A percentile compares a stretch with the other conserved stretches of the same genome.
phyloP scores from a whole-genome alignment of 495 filamentous ascomycete species.

The Hypoxylon lienhwacheense region DNA sequence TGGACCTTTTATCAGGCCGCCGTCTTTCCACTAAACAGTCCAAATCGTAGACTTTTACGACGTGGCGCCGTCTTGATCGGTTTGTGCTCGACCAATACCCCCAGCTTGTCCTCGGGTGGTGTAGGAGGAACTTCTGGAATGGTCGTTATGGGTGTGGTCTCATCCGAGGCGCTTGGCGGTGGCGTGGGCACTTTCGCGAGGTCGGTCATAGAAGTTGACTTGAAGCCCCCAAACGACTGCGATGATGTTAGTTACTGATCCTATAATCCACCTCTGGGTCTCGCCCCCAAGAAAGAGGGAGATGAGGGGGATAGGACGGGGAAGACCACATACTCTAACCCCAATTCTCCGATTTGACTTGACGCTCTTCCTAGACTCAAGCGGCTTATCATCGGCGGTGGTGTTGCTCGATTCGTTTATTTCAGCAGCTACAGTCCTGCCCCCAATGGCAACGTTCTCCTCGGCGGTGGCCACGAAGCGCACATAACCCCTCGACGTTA shows the following conservation, averaged over 20 bases:
- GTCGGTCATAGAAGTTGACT: constrained; percentile 31
- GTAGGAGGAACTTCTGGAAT: constrained; percentile 40
- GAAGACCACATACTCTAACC: constrained; percentile 39
- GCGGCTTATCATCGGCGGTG: constrained; percentile 24
- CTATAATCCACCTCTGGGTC: constrained; percentile 2
- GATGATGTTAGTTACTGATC: constrained; percentile 19
- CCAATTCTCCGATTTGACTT: constrained; percentile 35
- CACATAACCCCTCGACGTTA: constrained; percentile 64
- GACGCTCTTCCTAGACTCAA: constrained; percentile 30
- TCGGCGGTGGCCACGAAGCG: constrained; percentile 70
- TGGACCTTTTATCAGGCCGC: not conserved
- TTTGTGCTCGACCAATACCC: constrained; percentile 26
- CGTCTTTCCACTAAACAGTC: constrained; percentile 33
- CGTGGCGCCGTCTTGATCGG: constrained; percentile 31
- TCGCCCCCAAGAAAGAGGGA: constrained; percentile 3
- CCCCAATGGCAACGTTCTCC: constrained; percentile 69
- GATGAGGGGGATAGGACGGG: too few relatives aligned
- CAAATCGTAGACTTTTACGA: constrained; percentile 35
- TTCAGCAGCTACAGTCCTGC: constrained; percentile 68
- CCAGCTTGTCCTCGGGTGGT: constrained; percentile 34
- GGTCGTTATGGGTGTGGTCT: constrained; percentile 34
- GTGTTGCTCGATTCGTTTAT: constrained; percentile 57
- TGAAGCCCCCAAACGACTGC: constrained; percentile 37
- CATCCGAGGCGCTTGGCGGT: constrained; percentile 34
- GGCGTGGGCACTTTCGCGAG: constrained; percentile 32